phyloP scores from a whole-genome alignment of 306 rosid genomes.

The Inga leiocalycina region DNA sequence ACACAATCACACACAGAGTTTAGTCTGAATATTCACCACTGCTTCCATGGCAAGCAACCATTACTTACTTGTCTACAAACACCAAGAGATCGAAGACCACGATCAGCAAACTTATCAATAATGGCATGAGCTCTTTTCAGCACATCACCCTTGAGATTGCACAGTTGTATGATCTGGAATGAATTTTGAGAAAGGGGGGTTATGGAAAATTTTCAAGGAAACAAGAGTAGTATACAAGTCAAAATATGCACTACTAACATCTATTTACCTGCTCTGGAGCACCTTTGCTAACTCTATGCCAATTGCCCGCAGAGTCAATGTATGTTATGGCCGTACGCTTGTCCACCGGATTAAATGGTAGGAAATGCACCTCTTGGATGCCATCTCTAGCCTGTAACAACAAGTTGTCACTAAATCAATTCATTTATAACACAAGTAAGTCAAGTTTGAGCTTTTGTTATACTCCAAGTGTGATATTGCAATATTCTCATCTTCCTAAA shows the following conservation, averaged over 20 bases:
- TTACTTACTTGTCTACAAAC: constrained; percentile 56
- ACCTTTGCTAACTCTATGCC: constrained; percentile 84
- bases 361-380: constrained; percentile 69
- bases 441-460: neutral
- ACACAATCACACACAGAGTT: neutral
- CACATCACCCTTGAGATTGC: constrained; percentile 54
- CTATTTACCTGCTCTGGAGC: constrained; percentile 80
- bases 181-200: neutral
- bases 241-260: neutral
- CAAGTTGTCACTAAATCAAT: neutral
- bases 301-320: constrained; percentile 53
- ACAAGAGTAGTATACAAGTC: neutral
- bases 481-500: neutral
- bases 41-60: neutral
- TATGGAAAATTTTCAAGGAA: neutral
- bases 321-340: constrained; percentile 86
- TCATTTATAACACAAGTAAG: too few species aligned
- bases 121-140: constrained; percentile 57
- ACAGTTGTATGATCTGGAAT: constrained; percentile 65
- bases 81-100: constrained; percentile 86
- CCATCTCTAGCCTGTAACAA: constrained; percentile 69
- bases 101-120: constrained; percentile 71
- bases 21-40: neutral
- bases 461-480: neutral
- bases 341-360: constrained; percentile 85